Evolutionary conservation across 2,329 filamentous ascomycete genomes (phyloP).

Genomic region (Elsinoe australis): DNA sequence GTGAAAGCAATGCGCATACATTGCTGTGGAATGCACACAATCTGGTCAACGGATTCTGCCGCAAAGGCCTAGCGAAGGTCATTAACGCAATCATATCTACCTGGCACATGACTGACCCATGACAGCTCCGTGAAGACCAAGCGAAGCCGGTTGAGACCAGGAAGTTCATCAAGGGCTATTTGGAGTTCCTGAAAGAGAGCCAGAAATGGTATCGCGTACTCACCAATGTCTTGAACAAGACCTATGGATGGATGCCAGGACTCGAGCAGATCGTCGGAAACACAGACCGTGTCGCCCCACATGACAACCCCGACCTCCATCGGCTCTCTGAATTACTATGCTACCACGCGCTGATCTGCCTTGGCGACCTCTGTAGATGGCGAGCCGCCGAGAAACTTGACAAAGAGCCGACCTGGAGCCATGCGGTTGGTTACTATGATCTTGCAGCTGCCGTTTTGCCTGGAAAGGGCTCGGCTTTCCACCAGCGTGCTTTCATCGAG

Average conservation of each 20-base stretch:
- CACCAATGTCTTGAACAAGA: slow-evolving; percentile 64
- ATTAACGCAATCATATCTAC: slow-evolving; percentile 24
- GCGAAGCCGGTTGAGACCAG: slow-evolving; percentile 57
- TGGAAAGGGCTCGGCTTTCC: slow-evolving; percentile 71
- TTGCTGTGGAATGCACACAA: slow-evolving; percentile 73
- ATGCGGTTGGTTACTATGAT: slow-evolving; percentile 74
- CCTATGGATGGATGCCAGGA: slow-evolving; percentile 50
- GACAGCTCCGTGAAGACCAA: slow-evolving; percentile 44
- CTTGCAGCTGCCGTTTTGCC: slow-evolving; percentile 74
- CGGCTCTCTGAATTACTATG: slow-evolving; percentile 40
- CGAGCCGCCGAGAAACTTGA: slow-evolving; percentile 63
- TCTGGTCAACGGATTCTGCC: slow-evolving; percentile 54
- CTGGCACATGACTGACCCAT: background rate
- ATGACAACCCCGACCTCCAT: background rate
- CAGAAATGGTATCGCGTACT: slow-evolving; percentile 84
- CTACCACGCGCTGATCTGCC: slow-evolving; percentile 72
- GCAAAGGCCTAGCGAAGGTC: slow-evolving; percentile 32
- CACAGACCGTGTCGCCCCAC: slow-evolving; percentile 16
- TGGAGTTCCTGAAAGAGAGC: slow-evolving; percentile 76
- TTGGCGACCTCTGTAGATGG: slow-evolving; percentile 87
- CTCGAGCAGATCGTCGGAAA: slow-evolving; percentile 48
- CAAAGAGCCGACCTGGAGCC: slow-evolving; percentile 68
- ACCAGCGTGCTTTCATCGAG: slow-evolving; percentile 83
- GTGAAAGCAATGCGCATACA: slow-evolving; percentile 56
- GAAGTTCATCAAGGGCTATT: slow-evolving; percentile 73